phyloP scores from a whole-genome alignment of 805 yeast species.

The Starmerella ratchasimensis region DNA sequence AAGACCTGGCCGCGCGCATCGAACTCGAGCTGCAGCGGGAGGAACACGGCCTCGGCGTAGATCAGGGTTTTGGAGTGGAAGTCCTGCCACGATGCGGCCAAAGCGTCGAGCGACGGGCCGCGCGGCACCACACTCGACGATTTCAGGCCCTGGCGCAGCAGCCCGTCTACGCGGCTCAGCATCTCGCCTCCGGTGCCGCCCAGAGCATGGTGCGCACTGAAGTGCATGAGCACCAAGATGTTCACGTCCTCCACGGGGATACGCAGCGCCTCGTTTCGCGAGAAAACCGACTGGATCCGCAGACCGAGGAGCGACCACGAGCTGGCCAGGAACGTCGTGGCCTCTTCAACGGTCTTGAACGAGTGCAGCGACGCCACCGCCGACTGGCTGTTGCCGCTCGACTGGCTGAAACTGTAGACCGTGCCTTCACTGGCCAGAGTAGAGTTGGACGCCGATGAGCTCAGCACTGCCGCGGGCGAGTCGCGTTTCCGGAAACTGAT shows the following conservation, averaged over 20 bases:
- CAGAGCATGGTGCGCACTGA: slow-evolving; percentile 29
- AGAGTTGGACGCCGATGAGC: slow-evolving; percentile 33
- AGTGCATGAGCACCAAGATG: slow-evolving; percentile 32
- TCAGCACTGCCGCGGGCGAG: slow-evolving; percentile 29
- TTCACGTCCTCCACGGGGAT: slow-evolving; percentile 48
- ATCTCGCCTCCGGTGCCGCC: slow-evolving; percentile 29
- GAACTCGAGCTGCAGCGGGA: slow-evolving; percentile 44
- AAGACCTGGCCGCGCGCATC: slow-evolving; percentile 33
- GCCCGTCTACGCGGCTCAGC: slow-evolving; percentile 34
- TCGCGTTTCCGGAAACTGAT: slow-evolving; percentile 28
- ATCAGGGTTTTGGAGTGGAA: slow-evolving; percentile 44
- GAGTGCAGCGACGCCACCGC: slow-evolving; percentile 21
- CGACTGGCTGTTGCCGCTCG: slow-evolving; percentile 13
- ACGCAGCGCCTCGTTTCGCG: slow-evolving; percentile 32
- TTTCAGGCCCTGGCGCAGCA: slow-evolving; percentile 33
- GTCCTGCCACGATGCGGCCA: slow-evolving; percentile 39
- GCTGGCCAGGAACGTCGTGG: slow-evolving; percentile 31
- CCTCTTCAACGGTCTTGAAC: slow-evolving; percentile 26
- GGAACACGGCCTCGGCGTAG: slow-evolving; percentile 44
- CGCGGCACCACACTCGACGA: slow-evolving; percentile 19
- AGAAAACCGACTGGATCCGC: slow-evolving; percentile 35
- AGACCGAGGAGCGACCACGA: slow-evolving; percentile 37
- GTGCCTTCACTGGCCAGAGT: slow-evolving; percentile 31
- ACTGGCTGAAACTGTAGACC: slow-evolving; percentile 29
- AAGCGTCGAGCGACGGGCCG: slow-evolving; percentile 18